phyloP scores from a whole-genome alignment of 1,284 basidiomycete genomes.

The Cutaneotrichosporon sp. region DNA sequence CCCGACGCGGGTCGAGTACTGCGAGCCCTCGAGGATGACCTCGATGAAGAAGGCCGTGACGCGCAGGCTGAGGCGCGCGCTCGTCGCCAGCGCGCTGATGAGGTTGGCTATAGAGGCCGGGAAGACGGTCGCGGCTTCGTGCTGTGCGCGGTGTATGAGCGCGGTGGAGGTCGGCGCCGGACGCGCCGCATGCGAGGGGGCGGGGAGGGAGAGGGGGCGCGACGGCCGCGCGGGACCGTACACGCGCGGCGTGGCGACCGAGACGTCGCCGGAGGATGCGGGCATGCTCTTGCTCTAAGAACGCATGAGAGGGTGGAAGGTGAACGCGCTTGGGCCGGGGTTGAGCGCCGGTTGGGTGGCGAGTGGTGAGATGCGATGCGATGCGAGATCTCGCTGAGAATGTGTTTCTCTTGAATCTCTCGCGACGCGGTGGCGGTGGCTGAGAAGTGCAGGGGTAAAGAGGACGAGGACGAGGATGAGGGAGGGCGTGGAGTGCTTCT shows the following conservation, averaged over 20 bases:
- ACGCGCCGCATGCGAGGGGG: neutral
- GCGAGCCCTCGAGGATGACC: slow-evolving; percentile 50
- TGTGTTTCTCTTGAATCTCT: no score
- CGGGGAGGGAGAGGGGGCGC: neutral
- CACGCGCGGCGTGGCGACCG: slow-evolving; percentile 4
- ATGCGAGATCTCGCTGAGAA: no score
- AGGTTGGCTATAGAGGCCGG: slow-evolving; percentile 52
- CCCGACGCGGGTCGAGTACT: slow-evolving; percentile 40
- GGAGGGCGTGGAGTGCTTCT: no score
- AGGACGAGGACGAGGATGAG: no score
- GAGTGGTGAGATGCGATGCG: neutral
- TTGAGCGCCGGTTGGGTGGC: neutral
- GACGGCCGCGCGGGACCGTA: neutral
- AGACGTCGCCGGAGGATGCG: neutral
- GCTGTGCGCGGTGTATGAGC: neutral
- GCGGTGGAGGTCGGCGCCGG: neutral
- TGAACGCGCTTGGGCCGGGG: neutral
- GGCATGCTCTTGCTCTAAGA: slow-evolving; percentile 2
- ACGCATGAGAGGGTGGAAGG: neutral
- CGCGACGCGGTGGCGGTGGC: no score
- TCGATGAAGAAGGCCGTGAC: slow-evolving; percentile 54
- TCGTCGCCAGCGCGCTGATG: slow-evolving; percentile 52
- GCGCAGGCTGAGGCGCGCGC: slow-evolving; percentile 49
- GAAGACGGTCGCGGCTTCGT: slow-evolving; percentile 44
- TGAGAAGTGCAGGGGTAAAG: no score